phyloP scores from a whole-genome alignment of 495 filamentous ascomycete species.

The Penicilliopsis zonata region DNA sequence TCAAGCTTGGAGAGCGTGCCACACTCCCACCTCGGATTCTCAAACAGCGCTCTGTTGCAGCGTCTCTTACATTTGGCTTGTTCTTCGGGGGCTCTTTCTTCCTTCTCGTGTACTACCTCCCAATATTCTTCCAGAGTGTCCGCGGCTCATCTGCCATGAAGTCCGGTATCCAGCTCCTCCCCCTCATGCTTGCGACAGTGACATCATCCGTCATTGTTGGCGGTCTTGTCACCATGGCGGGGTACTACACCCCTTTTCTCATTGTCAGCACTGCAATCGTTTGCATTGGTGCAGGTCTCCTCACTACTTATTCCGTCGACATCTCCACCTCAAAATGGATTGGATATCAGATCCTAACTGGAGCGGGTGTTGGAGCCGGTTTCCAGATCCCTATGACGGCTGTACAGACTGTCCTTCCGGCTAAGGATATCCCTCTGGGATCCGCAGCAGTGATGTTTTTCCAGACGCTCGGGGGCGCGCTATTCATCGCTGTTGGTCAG shows the following conservation, averaged over 20 bases:
- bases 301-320: slow-evolving; percentile 39
- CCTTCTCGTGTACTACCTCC: slow-evolving; percentile 33
- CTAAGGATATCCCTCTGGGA: slow-evolving; percentile 44
- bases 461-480: slow-evolving; percentile 56
- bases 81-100: slow-evolving; percentile 47
- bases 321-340: slow-evolving; percentile 39
- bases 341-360: slow-evolving; percentile 47
- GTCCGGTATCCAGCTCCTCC: slow-evolving; percentile 40
- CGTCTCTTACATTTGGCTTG: slow-evolving; percentile 36
- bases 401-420: slow-evolving; percentile 15
- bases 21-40: slow-evolving; percentile 20
- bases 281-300: slow-evolving; percentile 51
- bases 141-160: slow-evolving; percentile 47
- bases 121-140: slow-evolving; percentile 43
- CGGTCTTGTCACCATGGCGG: slow-evolving; percentile 39
- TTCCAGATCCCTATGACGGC: slow-evolving; percentile 31
- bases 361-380: slow-evolving; percentile 37
- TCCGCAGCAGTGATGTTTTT: slow-evolving; percentile 51
- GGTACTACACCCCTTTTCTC: slow-evolving; percentile 62
- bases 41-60: slow-evolving; percentile 35
- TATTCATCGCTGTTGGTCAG: slow-evolving; percentile 55
- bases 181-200: slow-evolving; percentile 24
- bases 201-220: slow-evolving; percentile 29
- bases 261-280: slow-evolving; percentile 38
- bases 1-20: slow-evolving; percentile 12